Evolutionary conservation across 768 basidiomycete species (phyloP).

Genomic region (Lactarius indigo): DNA sequence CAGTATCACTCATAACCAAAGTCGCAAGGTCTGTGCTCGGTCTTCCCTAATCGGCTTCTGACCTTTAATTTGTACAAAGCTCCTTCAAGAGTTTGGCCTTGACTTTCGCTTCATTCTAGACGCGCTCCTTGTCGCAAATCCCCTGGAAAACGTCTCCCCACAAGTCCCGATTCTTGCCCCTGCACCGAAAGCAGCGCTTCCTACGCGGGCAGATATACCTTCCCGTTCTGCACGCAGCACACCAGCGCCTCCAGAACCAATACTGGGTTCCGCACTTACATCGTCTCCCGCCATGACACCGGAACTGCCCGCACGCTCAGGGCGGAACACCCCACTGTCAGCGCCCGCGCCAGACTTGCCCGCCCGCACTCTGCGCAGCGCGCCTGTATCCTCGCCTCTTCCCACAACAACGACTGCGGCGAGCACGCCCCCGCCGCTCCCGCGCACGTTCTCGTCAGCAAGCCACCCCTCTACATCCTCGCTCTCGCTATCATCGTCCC

Average conservation of each 20-base stretch:
- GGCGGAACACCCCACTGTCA: neutral
- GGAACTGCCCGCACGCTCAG: conserved; percentile 3
- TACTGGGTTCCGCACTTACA: conserved; percentile 4
- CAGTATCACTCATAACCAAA: conserved; percentile 73
- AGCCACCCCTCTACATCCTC: conserved; percentile 4
- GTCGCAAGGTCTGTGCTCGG: conserved; percentile 61
- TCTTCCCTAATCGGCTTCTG: neutral
- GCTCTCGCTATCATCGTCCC: neutral
- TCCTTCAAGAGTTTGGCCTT: conserved; percentile 89
- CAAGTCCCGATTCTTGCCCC: conserved; percentile 28
- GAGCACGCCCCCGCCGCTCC: neutral
- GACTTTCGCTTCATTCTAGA: conserved; percentile 94
- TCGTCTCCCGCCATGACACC: conserved; percentile 10
- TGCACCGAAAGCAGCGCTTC: conserved; percentile 30
- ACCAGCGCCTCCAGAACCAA: conserved; percentile 8
- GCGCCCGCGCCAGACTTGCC: neutral
- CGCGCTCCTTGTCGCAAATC: conserved; percentile 54
- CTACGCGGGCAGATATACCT: conserved; percentile 28
- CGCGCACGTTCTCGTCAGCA: neutral
- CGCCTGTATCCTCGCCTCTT: neutral
- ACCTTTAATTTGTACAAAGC: conserved; percentile 37
- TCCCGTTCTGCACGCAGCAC: conserved; percentile 29
- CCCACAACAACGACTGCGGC: neutral
- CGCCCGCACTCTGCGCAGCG: neutral
- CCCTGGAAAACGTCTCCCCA: conserved; percentile 27